Conservation (phyloP, 164 flowering plant genomes). For the Houttuynia cordata region DNA sequence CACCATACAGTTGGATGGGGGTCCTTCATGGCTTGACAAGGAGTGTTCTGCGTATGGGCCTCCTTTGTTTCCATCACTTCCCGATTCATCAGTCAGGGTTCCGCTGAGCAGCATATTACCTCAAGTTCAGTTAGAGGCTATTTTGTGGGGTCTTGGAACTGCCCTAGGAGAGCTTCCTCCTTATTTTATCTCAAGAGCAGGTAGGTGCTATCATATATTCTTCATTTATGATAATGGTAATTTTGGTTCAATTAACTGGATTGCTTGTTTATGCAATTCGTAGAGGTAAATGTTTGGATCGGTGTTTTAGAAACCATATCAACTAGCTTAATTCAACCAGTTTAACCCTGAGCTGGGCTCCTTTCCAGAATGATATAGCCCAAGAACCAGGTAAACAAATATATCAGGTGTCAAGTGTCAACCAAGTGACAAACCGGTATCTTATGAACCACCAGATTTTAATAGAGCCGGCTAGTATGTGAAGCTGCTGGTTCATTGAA, state of each 20-base stretch:
- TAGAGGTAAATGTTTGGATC: neutral
- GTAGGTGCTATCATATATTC: conserved; percentile 19
- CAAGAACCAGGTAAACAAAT: neutral
- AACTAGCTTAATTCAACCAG: neutral
- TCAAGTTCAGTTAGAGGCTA: conserved; percentile 79
- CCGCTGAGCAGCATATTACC: conserved; percentile 83
- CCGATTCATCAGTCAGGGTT: conserved; percentile 34
- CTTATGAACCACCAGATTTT: too few species aligned
- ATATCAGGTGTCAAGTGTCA: neutral
- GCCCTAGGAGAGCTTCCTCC: conserved; percentile 99
- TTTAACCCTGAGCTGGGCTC: too few species aligned
- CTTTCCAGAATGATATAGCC: neutral
- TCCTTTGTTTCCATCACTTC: conserved; percentile 38
- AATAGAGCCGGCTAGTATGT: too few species aligned
- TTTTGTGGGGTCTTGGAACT: conserved; percentile 93
- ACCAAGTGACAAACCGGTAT: too few species aligned
- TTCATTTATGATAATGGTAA: neutral
- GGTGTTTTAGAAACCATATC: neutral
- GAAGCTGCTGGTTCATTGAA: too few species aligned
- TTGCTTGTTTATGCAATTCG: neutral
- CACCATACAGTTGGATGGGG: conserved; percentile 71
- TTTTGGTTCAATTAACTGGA: neutral
- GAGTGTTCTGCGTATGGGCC: conserved; percentile 77
- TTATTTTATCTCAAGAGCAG: conserved; percentile 94
- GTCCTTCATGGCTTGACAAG: conserved; percentile 87